Evolutionary conservation across 1,284 basidiomycete species (phyloP).

Genomic region (Ganoderma meredithae): DNA sequence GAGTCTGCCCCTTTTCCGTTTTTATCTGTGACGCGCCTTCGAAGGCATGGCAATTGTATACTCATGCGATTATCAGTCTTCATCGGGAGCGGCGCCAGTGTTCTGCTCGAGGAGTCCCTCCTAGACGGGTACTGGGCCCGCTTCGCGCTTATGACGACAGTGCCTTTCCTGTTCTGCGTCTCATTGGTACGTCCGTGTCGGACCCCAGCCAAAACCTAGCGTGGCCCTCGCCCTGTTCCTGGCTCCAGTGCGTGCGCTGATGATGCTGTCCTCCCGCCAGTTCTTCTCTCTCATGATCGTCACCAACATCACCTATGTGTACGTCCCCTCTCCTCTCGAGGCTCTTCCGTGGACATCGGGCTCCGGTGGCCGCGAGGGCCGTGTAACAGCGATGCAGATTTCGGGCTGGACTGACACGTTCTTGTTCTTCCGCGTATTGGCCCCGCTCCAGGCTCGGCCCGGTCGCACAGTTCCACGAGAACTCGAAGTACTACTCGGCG

Average conservation of each 20-base stretch:
- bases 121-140: constrained; percentile 71
- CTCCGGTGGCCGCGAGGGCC: no score
- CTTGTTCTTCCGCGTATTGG: not conserved
- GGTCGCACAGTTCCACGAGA: constrained; percentile 78
- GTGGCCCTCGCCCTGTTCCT: not conserved
- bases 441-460: constrained; percentile 60
- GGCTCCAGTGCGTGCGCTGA: no score
- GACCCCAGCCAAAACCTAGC: not conserved
- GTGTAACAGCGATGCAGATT: no score
- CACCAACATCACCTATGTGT: constrained; percentile 65
- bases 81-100: constrained; percentile 61
- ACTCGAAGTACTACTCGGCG: constrained; percentile 77
- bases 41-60: not conserved
- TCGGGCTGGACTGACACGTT: no score
- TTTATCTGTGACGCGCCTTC: constrained; percentile 16
- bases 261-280: constrained; percentile 41
- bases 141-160: constrained; percentile 67
- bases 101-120: constrained; percentile 71
- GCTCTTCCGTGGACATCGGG: constrained; percentile 4
- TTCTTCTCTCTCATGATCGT: constrained; percentile 73
- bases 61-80: constrained; percentile 54
- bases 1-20: constrained; percentile 32
- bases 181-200: constrained; percentile 60
- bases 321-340: constrained; percentile 34
- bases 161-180: constrained; percentile 78